phyloP scores from a whole-genome alignment of 305 asterid genomes.

The Petunia hybrid region DNA sequence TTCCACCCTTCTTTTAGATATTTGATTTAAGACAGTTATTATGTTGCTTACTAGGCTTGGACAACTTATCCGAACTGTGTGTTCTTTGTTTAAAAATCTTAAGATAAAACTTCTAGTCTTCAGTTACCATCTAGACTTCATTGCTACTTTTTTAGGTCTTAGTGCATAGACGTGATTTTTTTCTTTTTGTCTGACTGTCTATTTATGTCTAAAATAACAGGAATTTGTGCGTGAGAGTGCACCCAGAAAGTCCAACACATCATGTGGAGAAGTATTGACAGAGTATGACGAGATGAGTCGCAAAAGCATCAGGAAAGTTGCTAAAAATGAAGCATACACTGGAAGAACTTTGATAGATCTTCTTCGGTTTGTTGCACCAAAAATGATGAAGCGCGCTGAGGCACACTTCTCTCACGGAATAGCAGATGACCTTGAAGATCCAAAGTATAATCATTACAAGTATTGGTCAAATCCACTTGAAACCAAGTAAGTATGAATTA shows the following conservation, averaged over 20 bases:
- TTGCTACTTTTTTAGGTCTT: not conserved
- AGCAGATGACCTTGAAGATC: conserved; percentile 82
- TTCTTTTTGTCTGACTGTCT: not conserved
- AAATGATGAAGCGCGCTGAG: conserved; percentile 87
- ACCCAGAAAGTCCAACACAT: conserved; percentile 38
- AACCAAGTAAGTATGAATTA: conserved; percentile 61
- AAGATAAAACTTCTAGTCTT: not conserved
- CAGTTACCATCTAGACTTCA: not conserved
- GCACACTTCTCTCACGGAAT: conserved; percentile 92
- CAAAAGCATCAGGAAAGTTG: conserved; percentile 55
- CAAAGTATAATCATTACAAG: conserved; percentile 75
- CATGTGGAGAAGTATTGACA: conserved; percentile 73
- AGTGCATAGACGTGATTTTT: not conserved
- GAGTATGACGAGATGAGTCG: conserved; percentile 76
- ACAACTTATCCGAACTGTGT: not conserved
- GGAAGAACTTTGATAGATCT: conserved; percentile 64
- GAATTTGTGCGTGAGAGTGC: conserved; percentile 44
- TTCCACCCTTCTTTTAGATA: not conserved
- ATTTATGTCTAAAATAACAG: conserved; percentile 26
- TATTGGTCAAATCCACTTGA: conserved; percentile 99
- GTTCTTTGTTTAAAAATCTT: no score
- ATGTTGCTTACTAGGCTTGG: not conserved
- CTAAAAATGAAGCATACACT: conserved; percentile 68
- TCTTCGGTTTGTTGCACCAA: conserved; percentile 81
- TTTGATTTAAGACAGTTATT: not conserved